Percentiles rank a stretch among this genome's conserved stretches.
Evolutionary conservation across 768 basidiomycete genomes (phyloP).

Genomic region (Suillus fuscotomentosus): DNA sequence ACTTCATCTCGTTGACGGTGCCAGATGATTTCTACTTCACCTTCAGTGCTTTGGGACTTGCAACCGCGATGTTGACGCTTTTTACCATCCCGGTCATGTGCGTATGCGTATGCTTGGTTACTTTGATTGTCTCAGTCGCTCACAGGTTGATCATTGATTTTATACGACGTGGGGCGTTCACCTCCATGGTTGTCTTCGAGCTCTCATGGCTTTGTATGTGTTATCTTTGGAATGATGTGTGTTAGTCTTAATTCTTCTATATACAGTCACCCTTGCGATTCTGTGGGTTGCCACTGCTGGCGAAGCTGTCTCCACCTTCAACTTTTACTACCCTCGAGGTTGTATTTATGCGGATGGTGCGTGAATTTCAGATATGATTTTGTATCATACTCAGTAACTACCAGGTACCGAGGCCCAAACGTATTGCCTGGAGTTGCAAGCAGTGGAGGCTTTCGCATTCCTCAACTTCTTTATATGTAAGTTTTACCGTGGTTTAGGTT

Average conservation of each 20-base stretch:
- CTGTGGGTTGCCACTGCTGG: conserved; percentile 40
- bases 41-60: conserved; percentile 30
- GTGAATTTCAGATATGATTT: neutral
- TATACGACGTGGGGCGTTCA: conserved; percentile 34
- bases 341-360: conserved; percentile 10
- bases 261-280: conserved; percentile 32
- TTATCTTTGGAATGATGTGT: neutral
- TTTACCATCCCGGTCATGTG: conserved; percentile 30
- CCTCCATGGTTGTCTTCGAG: conserved; percentile 39
- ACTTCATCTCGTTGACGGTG: conserved; percentile 23
- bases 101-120: neutral
- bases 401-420: conserved; percentile 11
- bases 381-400: neutral
- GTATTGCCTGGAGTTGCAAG: conserved; percentile 30
- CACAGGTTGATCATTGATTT: conserved; percentile 36
- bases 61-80: conserved; percentile 26
- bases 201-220: conserved; percentile 36
- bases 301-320: conserved; percentile 16
- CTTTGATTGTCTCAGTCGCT: conserved; percentile 2
- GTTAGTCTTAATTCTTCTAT: neutral
- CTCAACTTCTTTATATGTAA: conserved; percentile 35
- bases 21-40: conserved; percentile 15
- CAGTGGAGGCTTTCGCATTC: conserved; percentile 35
- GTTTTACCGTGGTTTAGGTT: conserved; percentile 5
- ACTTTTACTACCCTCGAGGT: conserved; percentile 10